phyloP scores from a whole-genome alignment of 192 early-diverging fungal genomes.

The Backusella psychrophila region DNA sequence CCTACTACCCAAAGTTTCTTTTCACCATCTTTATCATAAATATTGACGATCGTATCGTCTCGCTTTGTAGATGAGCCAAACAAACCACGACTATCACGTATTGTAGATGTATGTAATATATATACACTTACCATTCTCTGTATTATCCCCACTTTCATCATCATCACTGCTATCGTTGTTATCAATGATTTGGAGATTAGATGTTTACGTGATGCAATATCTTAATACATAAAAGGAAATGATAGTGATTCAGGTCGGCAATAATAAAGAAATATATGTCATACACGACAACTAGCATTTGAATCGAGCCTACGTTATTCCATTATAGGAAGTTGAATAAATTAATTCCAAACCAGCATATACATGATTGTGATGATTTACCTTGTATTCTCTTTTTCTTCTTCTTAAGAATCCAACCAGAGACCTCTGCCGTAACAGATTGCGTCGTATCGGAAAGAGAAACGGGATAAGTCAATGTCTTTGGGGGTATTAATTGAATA shows the following conservation, averaged over 20 bases:
- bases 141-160: constrained; percentile 44
- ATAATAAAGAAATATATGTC: too few relatives aligned
- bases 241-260: too few relatives aligned
- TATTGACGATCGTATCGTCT: constrained; percentile 69
- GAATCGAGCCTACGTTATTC: constrained; percentile 65
- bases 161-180: constrained; percentile 42
- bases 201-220: too few relatives aligned
- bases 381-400: constrained; percentile 61
- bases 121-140: constrained; percentile 20
- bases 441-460: constrained; percentile 33
- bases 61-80: constrained; percentile 50
- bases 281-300: constrained; percentile 44
- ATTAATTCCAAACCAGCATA: too few relatives aligned
- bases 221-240: too few relatives aligned
- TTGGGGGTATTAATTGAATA: too few relatives aligned
- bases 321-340: constrained; percentile 73
- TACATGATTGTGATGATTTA: neutral
- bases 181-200: neutral
- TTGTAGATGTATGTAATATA: neutral
- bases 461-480: constrained; percentile 53
- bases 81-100: too few relatives aligned
- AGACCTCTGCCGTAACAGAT: constrained; percentile 27
- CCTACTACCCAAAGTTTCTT: constrained; percentile 54
- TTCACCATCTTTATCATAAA: constrained; percentile 45
- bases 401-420: constrained; percentile 61